phyloP scores from a whole-genome alignment of 208 protist species.

The Crithidia expoeki region DNA sequence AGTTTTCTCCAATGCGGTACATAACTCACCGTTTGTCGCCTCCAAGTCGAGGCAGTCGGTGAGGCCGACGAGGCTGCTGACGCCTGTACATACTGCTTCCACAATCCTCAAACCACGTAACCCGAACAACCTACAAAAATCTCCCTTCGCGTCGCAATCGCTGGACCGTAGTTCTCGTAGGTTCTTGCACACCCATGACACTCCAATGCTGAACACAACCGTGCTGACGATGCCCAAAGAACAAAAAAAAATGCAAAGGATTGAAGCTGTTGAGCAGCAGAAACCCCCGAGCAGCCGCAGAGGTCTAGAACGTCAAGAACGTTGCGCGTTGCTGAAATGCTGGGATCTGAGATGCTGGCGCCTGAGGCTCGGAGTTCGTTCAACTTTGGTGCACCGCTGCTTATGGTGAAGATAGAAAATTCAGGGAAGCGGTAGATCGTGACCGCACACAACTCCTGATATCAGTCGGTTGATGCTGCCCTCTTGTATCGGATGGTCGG shows the following conservation, averaged over 20 bases:
- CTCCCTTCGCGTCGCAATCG: background rate
- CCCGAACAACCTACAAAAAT: background rate
- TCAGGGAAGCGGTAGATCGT: background rate
- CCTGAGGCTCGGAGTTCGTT: background rate
- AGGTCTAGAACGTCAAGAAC: background rate
- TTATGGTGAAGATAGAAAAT: background rate
- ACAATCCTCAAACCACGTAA: background rate
- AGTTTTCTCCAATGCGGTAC: background rate
- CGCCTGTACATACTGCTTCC: background rate
- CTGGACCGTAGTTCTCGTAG: background rate
- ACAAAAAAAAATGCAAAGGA: background rate
- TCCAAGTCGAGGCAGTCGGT: background rate
- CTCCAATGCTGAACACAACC: background rate
- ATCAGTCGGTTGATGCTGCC: background rate
- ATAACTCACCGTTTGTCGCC: background rate
- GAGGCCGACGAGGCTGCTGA: background rate
- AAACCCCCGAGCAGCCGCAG: background rate
- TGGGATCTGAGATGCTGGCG: background rate
- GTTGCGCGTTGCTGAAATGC: background rate
- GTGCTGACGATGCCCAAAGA: background rate
- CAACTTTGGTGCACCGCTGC: background rate
- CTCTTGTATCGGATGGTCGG: background rate
- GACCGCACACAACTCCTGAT: background rate
- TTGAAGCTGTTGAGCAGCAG: background rate
- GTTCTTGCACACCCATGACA: background rate